Percentiles rank a stretch among this genome's conserved stretches.
These are phyloP conservation scores for Clonostachys byssicola DNA, from an alignment of 2,329 filamentous ascomycete genomes.

Conservation along the genomic window DNA sequence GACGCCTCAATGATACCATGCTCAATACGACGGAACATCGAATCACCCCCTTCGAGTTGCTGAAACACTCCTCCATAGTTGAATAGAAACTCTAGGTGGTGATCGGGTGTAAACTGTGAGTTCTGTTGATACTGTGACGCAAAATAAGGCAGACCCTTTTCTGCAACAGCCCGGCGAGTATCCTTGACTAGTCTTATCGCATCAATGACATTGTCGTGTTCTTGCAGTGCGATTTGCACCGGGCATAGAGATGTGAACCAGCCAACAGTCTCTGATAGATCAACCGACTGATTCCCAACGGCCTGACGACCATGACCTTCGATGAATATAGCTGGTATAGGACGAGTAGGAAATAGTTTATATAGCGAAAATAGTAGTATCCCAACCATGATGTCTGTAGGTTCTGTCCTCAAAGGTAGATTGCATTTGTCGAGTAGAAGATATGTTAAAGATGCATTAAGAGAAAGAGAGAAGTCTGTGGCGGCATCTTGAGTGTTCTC, in stretches of 20 bases:
- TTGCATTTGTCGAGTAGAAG: conserved; percentile 7
- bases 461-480: neutral
- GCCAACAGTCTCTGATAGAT: conserved; percentile 33
- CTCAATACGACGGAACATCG: conserved; percentile 9
- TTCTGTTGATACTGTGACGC: conserved; percentile 10
- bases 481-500: conserved; percentile 5
- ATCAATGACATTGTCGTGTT: conserved; percentile 6
- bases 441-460: conserved; percentile 2
- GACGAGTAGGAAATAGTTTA: conserved; percentile 24
- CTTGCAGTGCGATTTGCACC: conserved; percentile 6
- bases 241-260: conserved; percentile 37
- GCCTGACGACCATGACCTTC: conserved; percentile 36
- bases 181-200: conserved; percentile 11
- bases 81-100: conserved; percentile 10
- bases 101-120: conserved; percentile 22
- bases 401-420: conserved; percentile 21
- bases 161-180: conserved; percentile 8
- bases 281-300: conserved; percentile 14
- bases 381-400: conserved; percentile 30
- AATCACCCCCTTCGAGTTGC: neutral
- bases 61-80: conserved; percentile 5
- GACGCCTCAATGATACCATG: conserved; percentile 13
- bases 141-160: conserved; percentile 11
- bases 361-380: conserved; percentile 25
- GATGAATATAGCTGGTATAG: conserved; percentile 25